These are phyloP conservation scores for Mycothermus thermophilus DNA, from an alignment of 495 filamentous ascomycete species.

Conservation along the genomic window DNA sequence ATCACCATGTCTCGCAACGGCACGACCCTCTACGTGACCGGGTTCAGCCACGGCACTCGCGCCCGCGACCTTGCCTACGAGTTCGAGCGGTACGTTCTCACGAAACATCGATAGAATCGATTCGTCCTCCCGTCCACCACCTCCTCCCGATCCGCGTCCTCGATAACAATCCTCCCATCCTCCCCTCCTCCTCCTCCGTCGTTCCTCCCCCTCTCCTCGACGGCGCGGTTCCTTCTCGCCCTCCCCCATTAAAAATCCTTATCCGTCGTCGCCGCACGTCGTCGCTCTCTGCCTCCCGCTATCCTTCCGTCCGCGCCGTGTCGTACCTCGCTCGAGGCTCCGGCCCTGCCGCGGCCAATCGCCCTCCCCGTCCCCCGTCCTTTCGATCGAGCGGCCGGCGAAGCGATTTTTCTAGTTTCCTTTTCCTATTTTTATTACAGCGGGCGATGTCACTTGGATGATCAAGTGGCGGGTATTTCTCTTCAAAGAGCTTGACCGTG, in stretches of 20 bases:
- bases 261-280: no score
- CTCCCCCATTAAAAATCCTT: no score
- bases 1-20: conserved; percentile 75
- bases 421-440: conserved; percentile 16
- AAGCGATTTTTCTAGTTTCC: conserved; percentile 14
- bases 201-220: conserved; percentile 20
- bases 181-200: conserved; percentile 21
- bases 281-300: no score
- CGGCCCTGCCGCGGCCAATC: conserved; percentile 20
- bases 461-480: conserved; percentile 17
- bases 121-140: conserved; percentile 32
- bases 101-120: conserved; percentile 29
- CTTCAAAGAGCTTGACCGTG: conserved; percentile 16
- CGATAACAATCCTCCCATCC: conserved; percentile 19
- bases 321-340: conserved; percentile 16
- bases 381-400: conserved; percentile 47
- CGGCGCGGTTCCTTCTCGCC: conserved; percentile 19
- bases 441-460: conserved; percentile 27
- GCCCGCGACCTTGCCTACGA: conserved; percentile 99
- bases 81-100: conserved; percentile 74
- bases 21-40: conserved; percentile 90
- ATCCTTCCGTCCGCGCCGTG: no score
- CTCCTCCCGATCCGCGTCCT: conserved; percentile 26
- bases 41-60: conserved; percentile 98
- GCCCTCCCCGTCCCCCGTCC: conserved; percentile 23